Conservation (phyloP, 2,329 filamentous ascomycete genomes). For the Fusarium aywerte region DNA sequence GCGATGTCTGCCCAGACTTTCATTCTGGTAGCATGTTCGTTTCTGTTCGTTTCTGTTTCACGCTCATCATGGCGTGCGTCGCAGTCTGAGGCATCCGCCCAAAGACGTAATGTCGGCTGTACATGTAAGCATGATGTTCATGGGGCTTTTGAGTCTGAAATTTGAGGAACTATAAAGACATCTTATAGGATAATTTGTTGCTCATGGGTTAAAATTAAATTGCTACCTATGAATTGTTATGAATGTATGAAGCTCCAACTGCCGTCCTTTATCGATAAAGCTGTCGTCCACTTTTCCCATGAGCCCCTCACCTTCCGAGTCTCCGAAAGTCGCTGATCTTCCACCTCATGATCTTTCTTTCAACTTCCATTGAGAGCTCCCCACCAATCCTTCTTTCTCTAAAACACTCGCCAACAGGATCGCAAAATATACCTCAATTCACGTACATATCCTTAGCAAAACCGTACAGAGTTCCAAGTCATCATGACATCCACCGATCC, state of each 20-base stretch:
- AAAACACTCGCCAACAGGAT: background rate
- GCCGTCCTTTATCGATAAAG: conserved; percentile 31
- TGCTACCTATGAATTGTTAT: background rate
- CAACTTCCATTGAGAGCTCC: conserved; percentile 3
- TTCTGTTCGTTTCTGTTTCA: conserved; percentile 65
- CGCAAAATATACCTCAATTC: background rate
- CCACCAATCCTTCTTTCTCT: background rate
- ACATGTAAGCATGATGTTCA: background rate
- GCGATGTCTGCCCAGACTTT: conserved; percentile 59
- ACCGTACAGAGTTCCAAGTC: background rate
- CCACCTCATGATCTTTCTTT: conserved; percentile 27
- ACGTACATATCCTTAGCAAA: background rate
- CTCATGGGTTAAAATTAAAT: background rate
- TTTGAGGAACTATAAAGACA: background rate
- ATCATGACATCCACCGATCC: conserved; percentile 25
- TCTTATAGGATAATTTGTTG: background rate
- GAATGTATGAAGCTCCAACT: background rate
- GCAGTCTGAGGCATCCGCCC: conserved; percentile 44
- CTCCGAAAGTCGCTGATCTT: conserved; percentile 38
- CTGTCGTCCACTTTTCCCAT: conserved; percentile 31
- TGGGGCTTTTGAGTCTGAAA: conserved; percentile 49
- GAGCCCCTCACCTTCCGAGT: conserved; percentile 30
- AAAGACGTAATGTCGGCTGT: background rate
- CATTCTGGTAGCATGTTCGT: conserved; percentile 60
- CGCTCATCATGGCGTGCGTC: conserved; percentile 61